A percentile compares a stretch with the other conserved stretches of the same genome.
Conservation (phyloP, 805 yeast genomes). For the Spathaspora arborariae region DNA sequence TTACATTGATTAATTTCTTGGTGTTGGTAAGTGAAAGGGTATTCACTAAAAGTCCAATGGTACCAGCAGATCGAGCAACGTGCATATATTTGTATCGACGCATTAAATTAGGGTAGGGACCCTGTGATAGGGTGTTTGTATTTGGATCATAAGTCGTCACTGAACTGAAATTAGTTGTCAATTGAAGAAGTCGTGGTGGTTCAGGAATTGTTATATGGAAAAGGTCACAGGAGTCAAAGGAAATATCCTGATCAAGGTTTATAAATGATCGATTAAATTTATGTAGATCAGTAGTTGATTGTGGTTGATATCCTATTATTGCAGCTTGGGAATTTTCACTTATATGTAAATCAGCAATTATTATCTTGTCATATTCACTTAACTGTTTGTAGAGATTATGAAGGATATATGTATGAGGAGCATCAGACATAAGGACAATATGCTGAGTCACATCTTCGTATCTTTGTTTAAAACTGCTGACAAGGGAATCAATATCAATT, state of each 20-base stretch:
- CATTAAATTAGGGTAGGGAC: constrained; percentile 77
- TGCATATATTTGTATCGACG: constrained; percentile 84
- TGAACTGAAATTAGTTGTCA: constrained; percentile 65
- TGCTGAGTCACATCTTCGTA: constrained; percentile 36
- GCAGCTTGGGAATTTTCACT: constrained; percentile 25
- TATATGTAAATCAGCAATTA: constrained; percentile 30
- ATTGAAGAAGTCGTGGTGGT: constrained; percentile 70
- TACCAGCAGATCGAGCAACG: constrained; percentile 84
- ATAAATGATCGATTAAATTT: constrained; percentile 14
- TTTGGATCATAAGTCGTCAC: constrained; percentile 50
- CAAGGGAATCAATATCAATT: constrained; percentile 40
- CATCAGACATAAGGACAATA: constrained; percentile 69
- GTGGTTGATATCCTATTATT: constrained; percentile 41
- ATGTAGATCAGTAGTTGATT: not conserved
- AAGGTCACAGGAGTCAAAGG: constrained; percentile 44
- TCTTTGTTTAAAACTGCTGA: constrained; percentile 36
- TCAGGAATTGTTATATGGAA: constrained; percentile 75
- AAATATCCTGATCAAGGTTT: constrained; percentile 6
- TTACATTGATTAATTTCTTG: constrained; percentile 55
- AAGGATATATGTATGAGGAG: constrained; percentile 56
- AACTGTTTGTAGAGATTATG: constrained; percentile 32
- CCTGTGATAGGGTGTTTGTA: constrained; percentile 31
- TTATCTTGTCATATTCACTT: constrained; percentile 26
- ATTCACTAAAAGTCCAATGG: constrained; percentile 87
- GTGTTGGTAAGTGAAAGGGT: constrained; percentile 82